A percentile compares a stretch with the other conserved stretches of the same genome.
phyloP scores from a whole-genome alignment of 257 asterid genomes.

The Ballota nigra region DNA sequence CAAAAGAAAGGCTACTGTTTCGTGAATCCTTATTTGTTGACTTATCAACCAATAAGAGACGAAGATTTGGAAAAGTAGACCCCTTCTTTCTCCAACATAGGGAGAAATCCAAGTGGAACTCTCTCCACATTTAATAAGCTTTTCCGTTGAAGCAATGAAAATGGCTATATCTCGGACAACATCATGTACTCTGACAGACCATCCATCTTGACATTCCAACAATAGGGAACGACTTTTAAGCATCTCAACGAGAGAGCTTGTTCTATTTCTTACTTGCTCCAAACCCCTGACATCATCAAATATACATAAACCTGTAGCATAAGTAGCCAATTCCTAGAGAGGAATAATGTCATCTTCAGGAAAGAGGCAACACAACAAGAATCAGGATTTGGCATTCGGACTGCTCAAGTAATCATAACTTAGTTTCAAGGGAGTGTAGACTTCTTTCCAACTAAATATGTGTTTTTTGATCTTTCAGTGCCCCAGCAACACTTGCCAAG shows the following conservation, averaged over 20 bases:
- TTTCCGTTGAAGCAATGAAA: not conserved
- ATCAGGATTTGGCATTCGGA: not conserved
- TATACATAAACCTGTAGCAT: slow-evolving; percentile 15
- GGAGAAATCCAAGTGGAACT: slow-evolving; percentile 13
- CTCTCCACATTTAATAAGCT: not conserved
- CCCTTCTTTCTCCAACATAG: too few species aligned
- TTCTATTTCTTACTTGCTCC: slow-evolving; percentile 20
- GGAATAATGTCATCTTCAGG: slow-evolving; percentile 15
- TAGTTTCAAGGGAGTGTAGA: slow-evolving; percentile 3
- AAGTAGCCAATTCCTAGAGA: slow-evolving; percentile 9
- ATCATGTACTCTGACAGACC: slow-evolving; percentile 26
- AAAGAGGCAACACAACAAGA: slow-evolving; percentile 13
- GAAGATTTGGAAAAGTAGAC: not conserved
- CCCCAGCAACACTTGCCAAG: not conserved
- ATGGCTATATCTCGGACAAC: slow-evolving; percentile 21
- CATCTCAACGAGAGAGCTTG: not conserved
- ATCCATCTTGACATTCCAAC: not conserved
- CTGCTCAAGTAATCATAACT: slow-evolving; percentile 1
- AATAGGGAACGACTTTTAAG: slow-evolving; percentile 16
- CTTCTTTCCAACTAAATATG: not conserved
- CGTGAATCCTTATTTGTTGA: not conserved
- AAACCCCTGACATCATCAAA: slow-evolving; percentile 5
- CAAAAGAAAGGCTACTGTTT: not conserved
- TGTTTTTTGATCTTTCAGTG: too few species aligned
- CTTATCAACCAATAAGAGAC: not conserved